phyloP scores from a whole-genome alignment of 352 stramenopile genomes.

The Thraustochytrium striatum region DNA sequence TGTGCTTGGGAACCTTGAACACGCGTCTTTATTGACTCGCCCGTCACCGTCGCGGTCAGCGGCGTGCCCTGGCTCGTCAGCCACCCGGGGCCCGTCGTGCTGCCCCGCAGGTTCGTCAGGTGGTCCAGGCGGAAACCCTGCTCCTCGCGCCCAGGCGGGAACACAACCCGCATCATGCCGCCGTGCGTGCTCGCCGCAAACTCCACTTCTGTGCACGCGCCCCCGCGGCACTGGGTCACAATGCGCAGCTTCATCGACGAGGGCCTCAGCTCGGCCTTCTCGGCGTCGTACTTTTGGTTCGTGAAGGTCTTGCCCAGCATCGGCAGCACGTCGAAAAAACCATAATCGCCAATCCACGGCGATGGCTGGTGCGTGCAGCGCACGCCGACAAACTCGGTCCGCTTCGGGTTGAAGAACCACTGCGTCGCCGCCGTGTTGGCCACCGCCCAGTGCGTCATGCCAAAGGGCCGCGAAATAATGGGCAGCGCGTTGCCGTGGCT shows the following conservation, averaged over 20 bases:
- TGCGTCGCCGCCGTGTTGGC: neutral
- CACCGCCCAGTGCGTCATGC: slow-evolving; percentile 33
- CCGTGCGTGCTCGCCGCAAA: neutral
- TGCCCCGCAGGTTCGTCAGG: no score
- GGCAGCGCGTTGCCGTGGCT: slow-evolving; percentile 31
- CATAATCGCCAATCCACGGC: slow-evolving; percentile 54
- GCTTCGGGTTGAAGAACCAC: slow-evolving; percentile 1
- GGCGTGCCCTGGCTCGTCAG: neutral
- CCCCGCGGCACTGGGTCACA: neutral
- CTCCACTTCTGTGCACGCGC: neutral
- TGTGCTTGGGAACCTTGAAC: neutral
- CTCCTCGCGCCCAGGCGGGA: neutral
- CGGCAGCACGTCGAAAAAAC: slow-evolving; percentile 37
- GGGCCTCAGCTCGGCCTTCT: neutral
- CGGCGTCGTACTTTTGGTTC: neutral
- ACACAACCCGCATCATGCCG: neutral
- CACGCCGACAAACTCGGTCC: slow-evolving; percentile 16
- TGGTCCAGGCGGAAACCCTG: no score
- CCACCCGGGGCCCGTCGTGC: no score
- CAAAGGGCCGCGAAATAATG: slow-evolving; percentile 22
- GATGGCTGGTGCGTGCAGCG: slow-evolving; percentile 50
- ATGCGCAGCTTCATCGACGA: neutral
- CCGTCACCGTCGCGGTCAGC: neutral
- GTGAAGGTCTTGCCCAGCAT: neutral
- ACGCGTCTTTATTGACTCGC: neutral